Percentiles rank a stretch among this genome's conserved stretches.
Conservation (phyloP, 495 filamentous ascomycete genomes). For the Durotheca rogersii region DNA sequence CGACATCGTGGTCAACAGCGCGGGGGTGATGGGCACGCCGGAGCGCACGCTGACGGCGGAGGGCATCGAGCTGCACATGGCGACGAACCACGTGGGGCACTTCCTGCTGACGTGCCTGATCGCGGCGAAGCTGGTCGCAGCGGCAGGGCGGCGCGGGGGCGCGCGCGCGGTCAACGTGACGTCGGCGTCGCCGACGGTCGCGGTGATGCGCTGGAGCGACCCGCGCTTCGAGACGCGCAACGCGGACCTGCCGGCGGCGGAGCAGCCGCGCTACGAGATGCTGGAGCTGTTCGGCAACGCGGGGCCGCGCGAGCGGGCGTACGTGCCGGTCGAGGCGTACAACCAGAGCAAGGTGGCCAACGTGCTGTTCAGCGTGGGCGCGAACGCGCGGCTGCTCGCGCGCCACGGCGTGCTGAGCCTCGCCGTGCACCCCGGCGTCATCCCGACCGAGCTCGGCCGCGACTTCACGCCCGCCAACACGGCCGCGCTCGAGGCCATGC, state of each 20-base stretch:
- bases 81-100: slow-evolving; percentile 59
- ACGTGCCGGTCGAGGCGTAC: slow-evolving; percentile 48
- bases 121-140: slow-evolving; percentile 47
- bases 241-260: slow-evolving; percentile 41
- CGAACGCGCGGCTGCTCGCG: slow-evolving; percentile 38
- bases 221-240: slow-evolving; percentile 44
- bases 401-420: slow-evolving; percentile 38
- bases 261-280: slow-evolving; percentile 39
- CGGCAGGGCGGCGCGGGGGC: slow-evolving; percentile 40
- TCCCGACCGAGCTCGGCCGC: slow-evolving; percentile 34
- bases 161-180: slow-evolving; percentile 49
- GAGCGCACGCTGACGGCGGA: slow-evolving; percentile 36
- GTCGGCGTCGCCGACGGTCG: slow-evolving; percentile 34
- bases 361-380: slow-evolving; percentile 47
- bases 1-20: slow-evolving; percentile 52
- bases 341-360: slow-evolving; percentile 56
- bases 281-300: slow-evolving; percentile 35
- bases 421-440: slow-evolving; percentile 48
- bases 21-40: slow-evolving; percentile 43
- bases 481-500: slow-evolving; percentile 9
- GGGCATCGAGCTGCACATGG: slow-evolving; percentile 58
- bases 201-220: slow-evolving; percentile 45
- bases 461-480: slow-evolving; percentile 23
- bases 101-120: slow-evolving; percentile 54
- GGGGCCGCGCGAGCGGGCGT: slow-evolving; percentile 36